Evolutionary conservation across 169 alveolate genomes (phyloP).

Genomic region (Cryptosporidium felis): DNA sequence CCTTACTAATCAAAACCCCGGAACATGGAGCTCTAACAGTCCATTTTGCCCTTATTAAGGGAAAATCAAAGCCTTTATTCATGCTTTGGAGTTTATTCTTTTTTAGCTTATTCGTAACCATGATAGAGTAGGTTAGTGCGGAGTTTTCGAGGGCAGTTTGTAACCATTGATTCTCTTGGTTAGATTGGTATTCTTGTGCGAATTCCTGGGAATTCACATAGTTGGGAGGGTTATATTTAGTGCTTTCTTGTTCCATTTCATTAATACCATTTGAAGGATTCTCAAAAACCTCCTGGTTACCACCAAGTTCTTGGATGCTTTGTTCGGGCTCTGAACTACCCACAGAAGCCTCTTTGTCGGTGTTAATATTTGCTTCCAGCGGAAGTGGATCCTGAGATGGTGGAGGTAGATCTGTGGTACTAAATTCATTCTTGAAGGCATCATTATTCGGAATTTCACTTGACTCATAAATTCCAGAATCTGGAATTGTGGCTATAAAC

Average conservation of each 20-base stretch:
- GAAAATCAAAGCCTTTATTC: not conserved
- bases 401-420: not conserved
- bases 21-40: constrained; percentile 58
- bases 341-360: not conserved
- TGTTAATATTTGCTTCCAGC: not conserved
- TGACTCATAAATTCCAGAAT: not conserved
- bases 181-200: not conserved
- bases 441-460: not conserved
- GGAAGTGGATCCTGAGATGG: not conserved
- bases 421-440: no score
- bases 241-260: not conserved
- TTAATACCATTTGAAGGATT: not conserved
- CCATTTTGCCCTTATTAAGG: constrained; percentile 2
- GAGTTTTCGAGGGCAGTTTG: constrained; percentile 11
- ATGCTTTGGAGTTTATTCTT: constrained; percentile 15
- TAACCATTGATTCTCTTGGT: not conserved
- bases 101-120: not conserved
- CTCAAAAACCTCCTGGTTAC: no score
- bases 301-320: not conserved
- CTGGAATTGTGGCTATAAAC: not conserved
- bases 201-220: constrained; percentile 1
- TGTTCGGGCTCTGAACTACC: not conserved
- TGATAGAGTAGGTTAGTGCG: constrained; percentile 19
- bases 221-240: not conserved
- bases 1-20: not conserved